These are phyloP conservation scores for Candida schatavii DNA, from an alignment of 805 yeast genomes.

Conservation along the genomic window DNA sequence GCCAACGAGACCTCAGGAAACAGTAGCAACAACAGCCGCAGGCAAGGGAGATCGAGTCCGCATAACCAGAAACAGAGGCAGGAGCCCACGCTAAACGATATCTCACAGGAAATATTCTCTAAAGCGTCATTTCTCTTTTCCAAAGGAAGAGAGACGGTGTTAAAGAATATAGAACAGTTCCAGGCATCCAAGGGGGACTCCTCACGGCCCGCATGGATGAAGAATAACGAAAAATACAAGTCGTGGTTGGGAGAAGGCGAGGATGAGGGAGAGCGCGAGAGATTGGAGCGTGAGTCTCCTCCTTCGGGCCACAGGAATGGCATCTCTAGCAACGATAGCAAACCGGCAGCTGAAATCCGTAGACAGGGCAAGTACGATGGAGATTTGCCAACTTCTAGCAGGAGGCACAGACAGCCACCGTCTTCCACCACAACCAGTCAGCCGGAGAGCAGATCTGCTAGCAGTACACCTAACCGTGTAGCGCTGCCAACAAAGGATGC, in stretches of 20 bases:
- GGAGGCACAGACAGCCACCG: background rate
- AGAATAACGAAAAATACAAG: constrained; percentile 49
- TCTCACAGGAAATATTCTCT: constrained; percentile 54
- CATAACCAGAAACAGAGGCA: constrained; percentile 5
- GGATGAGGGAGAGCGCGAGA: background rate
- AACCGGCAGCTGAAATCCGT: background rate
- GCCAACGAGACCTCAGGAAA: background rate
- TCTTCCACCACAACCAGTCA: background rate
- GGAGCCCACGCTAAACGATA: constrained; percentile 40
- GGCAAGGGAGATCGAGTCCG: background rate
- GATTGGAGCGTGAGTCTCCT: background rate
- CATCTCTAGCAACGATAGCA: background rate
- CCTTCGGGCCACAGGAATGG: background rate
- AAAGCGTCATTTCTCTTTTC: constrained; percentile 59
- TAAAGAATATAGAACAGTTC: constrained; percentile 61
- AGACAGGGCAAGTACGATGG: background rate
- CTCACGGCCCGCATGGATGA: constrained; percentile 72
- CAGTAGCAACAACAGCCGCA: constrained; percentile 7
- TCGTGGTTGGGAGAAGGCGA: constrained; percentile 14
- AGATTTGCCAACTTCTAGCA: background rate
- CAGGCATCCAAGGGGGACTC: constrained; percentile 27
- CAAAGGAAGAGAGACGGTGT: constrained; percentile 58
- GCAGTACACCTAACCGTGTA: too few relatives aligned
- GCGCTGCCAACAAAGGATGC: background rate
- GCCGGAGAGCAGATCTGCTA: background rate